Percentiles rank a stretch among this genome's conserved stretches.
phyloP scores from a whole-genome alignment of 495 filamentous ascomycete genomes.

The Pyrenula aspistea region DNA sequence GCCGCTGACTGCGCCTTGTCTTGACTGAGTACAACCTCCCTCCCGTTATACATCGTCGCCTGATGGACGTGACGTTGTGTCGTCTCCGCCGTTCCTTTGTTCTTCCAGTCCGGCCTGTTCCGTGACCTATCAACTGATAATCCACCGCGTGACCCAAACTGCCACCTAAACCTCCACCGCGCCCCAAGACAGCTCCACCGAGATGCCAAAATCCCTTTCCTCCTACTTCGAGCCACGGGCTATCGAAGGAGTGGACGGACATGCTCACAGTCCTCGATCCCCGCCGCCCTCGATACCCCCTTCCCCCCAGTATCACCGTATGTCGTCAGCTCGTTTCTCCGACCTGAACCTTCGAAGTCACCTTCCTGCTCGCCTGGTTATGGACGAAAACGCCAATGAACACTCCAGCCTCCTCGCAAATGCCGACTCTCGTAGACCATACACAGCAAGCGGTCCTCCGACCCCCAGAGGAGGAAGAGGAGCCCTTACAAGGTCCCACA shows the following conservation, averaged over 20 bases:
- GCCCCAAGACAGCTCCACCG: background rate
- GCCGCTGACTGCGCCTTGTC: background rate
- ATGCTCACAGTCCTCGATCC: background rate
- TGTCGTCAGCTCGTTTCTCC: constrained; percentile 8
- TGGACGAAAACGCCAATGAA: constrained; percentile 8
- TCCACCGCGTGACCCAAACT: background rate
- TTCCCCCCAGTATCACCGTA: background rate
- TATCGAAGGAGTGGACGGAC: background rate
- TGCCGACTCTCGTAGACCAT: constrained; percentile 8
- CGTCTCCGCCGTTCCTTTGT: background rate
- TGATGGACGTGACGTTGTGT: background rate
- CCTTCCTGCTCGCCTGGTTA: constrained; percentile 9
- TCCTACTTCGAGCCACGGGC: background rate
- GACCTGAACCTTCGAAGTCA: constrained; percentile 13
- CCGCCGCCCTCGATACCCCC: background rate
- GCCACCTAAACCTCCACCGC: background rate
- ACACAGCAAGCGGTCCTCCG: constrained; percentile 10
- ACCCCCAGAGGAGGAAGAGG: background rate
- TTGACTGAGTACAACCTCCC: background rate
- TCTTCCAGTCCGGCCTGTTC: background rate
- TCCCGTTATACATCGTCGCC: background rate
- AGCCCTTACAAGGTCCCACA: background rate
- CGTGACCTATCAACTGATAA: background rate
- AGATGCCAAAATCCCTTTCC: background rate
- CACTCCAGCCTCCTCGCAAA: constrained; percentile 11